Evolutionary conservation across 805 yeast species (phyloP), one percentile per base, ranked within the genome.

Genomic region (Candida insectalens): DNA sequence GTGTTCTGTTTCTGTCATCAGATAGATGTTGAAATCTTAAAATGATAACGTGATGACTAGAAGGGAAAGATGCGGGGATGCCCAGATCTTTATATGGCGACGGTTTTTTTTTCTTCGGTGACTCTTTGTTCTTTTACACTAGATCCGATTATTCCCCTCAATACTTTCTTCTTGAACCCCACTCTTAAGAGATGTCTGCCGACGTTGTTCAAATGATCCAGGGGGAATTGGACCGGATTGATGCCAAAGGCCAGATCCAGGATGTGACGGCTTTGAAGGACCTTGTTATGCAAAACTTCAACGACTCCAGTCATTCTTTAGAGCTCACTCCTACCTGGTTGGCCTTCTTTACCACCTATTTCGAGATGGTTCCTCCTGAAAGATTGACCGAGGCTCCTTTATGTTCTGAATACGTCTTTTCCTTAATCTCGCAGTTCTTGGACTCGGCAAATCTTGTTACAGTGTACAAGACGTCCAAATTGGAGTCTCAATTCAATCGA

Each of bases 401-500:
- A 6, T 12, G 22, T 9, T 16, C 28, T 12, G 26, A 31, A 14
- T 31, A 31, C 23, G 21, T 31, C 17, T 13, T 31, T 5, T 12
- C 15, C 14, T 19, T 33, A 7, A 15, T 25, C 13, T 16, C 20
- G n/a, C 8, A 13, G 6, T 33, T 10, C 21, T 22, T 43, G 8
- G 19, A 25, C 8, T 21, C 25, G 29, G 14, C 33, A 8, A 34
- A 38, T 18, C 29, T 39, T n/a, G 19, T 3, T 6, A 3, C 13
- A 3, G 16, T 42, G 5, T 36, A 37, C 19, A n/a, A n/a, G 20
- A 22, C 8, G 14, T 21, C 32, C 19, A 16, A 8, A 16, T 20
- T 3, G 15, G n/a, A n/a, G n/a, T 36, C 8, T 25, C 16, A 4
- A 25, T 42, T 42, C 13, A 36, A 40, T 27, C 12, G 13, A 1